Evolutionary conservation across 2,329 filamentous ascomycete species (phyloP).

Genomic region (Ophiostoma populinum): DNA sequence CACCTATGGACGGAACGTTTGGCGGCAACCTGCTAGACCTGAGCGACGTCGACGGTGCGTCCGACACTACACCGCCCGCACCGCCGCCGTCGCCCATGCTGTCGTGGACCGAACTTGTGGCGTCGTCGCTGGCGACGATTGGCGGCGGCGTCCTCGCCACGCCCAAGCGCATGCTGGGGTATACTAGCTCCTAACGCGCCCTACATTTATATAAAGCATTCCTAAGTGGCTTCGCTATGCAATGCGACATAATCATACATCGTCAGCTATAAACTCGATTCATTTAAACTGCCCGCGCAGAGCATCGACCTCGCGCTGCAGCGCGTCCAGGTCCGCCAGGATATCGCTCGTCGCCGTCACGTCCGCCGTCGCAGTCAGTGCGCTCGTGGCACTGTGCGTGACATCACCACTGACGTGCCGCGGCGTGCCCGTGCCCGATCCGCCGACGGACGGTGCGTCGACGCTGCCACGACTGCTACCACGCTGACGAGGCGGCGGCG

Average conservation of each 20-base stretch:
- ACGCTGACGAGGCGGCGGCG: conserved; percentile 29
- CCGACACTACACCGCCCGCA: too few species aligned
- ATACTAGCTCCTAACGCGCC: too few species aligned
- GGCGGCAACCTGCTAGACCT: too few species aligned
- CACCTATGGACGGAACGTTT: too few species aligned
- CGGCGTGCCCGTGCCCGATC: conserved; percentile 13
- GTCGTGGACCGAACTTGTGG: too few species aligned
- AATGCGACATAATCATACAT: neutral
- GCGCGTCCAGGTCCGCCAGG: conserved; percentile 50
- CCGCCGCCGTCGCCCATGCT: too few species aligned
- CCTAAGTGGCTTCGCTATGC: neutral
- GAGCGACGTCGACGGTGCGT: too few species aligned
- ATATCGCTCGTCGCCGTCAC: conserved; percentile 33
- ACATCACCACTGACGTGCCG: conserved; percentile 19
- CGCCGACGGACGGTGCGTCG: conserved; percentile 16
- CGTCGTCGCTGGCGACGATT: too few species aligned
- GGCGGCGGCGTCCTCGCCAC: too few species aligned
- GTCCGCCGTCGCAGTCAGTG: conserved; percentile 12
- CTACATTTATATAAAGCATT: neutral
- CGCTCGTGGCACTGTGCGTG: conserved; percentile 7
- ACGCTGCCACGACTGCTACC: conserved; percentile 28
- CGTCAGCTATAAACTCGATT: neutral
- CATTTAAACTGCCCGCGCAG: conserved; percentile 17
- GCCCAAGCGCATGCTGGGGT: too few species aligned
- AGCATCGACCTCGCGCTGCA: conserved; percentile 63